These are phyloP conservation scores for Tylopilus subfusipes DNA, from an alignment of 768 basidiomycete genomes.

Conservation along the genomic window DNA sequence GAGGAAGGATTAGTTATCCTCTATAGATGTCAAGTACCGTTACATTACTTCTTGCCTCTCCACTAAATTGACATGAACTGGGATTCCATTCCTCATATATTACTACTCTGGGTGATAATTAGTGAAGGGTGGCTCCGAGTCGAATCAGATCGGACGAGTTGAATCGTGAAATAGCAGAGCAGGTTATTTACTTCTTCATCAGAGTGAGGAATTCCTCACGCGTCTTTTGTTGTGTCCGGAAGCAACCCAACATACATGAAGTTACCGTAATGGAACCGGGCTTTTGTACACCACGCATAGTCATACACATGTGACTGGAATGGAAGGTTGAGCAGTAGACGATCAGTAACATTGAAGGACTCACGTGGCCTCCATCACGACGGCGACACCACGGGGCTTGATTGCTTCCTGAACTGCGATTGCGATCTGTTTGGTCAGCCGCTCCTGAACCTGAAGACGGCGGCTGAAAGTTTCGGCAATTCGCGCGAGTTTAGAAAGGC, in stretches of 20 bases:
- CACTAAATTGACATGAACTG: conserved; percentile 8
- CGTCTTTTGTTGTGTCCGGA: conserved; percentile 98
- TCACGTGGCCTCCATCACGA: conserved; percentile 98
- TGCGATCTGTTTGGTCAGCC: conserved; percentile 95
- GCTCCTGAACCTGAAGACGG: conserved; percentile 95
- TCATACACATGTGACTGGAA: conserved; percentile 93
- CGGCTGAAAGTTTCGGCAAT: conserved; percentile 97
- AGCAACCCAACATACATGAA: conserved; percentile 97
- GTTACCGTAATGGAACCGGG: conserved; percentile 94
- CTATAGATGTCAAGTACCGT: conserved; percentile 6
- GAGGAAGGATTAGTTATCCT: conserved; percentile 48
- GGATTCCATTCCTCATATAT: conserved; percentile 15
- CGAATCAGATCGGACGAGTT: conserved; percentile 42
- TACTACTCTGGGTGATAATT: conserved; percentile 22
- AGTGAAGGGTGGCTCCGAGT: conserved; percentile 26
- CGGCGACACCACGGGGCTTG: conserved; percentile 94
- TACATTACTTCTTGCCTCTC: conserved; percentile 17
- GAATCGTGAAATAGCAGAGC: conserved; percentile 37
- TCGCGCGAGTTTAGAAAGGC: conserved; percentile 92
- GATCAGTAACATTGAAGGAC: conserved; percentile 32
- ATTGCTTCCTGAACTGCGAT: conserved; percentile 98
- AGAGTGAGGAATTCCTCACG: conserved; percentile 93
- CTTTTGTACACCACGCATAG: conserved; percentile 99
- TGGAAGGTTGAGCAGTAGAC: conserved; percentile 9
- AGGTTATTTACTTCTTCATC: conserved; percentile 48